Evolutionary conservation across 2,329 filamentous ascomycete species (phyloP), one percentile per base, ranked within the genome.

Genomic region (Huntiella bhutanensis): DNA sequence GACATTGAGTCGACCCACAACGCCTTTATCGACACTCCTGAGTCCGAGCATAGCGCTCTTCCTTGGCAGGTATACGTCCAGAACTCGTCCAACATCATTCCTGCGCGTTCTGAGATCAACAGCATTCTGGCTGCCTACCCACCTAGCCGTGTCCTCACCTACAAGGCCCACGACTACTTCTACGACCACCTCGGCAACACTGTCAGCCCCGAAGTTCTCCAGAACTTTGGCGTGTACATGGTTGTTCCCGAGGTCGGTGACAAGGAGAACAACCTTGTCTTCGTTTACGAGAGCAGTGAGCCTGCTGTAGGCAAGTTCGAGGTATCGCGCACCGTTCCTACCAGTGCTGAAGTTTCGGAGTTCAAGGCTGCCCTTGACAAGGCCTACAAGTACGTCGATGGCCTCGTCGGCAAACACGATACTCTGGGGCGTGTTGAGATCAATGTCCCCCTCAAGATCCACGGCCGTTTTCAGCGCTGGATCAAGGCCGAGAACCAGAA

Each of bases 31-130:
- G 82, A 88, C 55, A 78, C 86, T 1, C 83, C 85, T 1, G 73
- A 71, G 52, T 71, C 74, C 3, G 68, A 73, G 43, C 76, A 83
- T 39, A 78, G 78, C 33, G 76, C 76, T 8, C 74, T 82, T 39
- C 78, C 79, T 0, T 94, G 87, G 85, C 80, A 94, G 59, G 73
- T 96, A 46, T 94, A 87, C 62, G 83, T 84, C 5, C 74, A 81
- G 34, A 82, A 94, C 55, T 78, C 80, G 53, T 92, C 91, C 68
- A 92, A 86, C 57, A 73, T 74, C 22, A 75, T 83, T 57, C 77
- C 78, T 54, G 82, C 81, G 5, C 79, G 82, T 55, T 73, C 74
- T 5, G 82, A 86, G 55, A 78, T 91, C 56, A 78, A 75, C 58
- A 75, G 73, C 54, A 73, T 91, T 49, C 74, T 88, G 54, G 73